phyloP scores from a whole-genome alignment of 2,329 filamentous ascomycete genomes.

The Rutstroemia sp. region DNA sequence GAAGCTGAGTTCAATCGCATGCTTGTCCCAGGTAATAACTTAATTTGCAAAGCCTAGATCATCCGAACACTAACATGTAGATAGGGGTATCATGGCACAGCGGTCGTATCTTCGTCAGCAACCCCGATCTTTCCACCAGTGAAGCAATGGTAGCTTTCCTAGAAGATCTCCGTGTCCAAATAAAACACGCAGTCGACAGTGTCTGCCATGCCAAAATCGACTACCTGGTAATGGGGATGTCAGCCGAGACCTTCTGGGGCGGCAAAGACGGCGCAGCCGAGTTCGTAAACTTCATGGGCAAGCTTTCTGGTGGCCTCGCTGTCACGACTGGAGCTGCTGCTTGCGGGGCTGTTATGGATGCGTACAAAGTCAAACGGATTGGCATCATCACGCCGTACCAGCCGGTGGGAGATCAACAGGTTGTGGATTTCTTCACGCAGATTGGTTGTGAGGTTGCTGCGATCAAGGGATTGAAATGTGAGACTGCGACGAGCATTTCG shows the following conservation, averaged over 20 bases:
- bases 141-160: constrained; percentile 29
- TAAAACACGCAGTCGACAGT: constrained; percentile 25
- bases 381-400: constrained; percentile 31
- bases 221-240: constrained; percentile 31
- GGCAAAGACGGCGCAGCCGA: constrained; percentile 26
- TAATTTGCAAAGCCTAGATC: not conserved
- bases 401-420: constrained; percentile 27
- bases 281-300: constrained; percentile 28
- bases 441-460: constrained; percentile 26
- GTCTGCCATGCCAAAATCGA: constrained; percentile 26
- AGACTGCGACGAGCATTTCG: constrained; percentile 22
- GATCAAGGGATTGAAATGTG: constrained; percentile 28
- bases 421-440: constrained; percentile 29
- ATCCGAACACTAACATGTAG: not conserved
- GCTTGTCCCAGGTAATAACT: constrained; percentile 19
- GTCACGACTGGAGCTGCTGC: constrained; percentile 29
- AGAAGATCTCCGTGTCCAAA: constrained; percentile 25
- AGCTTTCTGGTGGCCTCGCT: constrained; percentile 25
- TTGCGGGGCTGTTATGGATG: constrained; percentile 25
- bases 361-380: constrained; percentile 26
- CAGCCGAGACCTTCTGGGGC: constrained; percentile 30
- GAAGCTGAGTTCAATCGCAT: constrained; percentile 31
- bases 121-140: constrained; percentile 26
- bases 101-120: constrained; percentile 27
- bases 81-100: constrained; percentile 21